Evolutionary conservation across 1,284 basidiomycete genomes (phyloP), one percentile per base, ranked within the genome.

Genomic region (Nidula niveotomentosa): DNA sequence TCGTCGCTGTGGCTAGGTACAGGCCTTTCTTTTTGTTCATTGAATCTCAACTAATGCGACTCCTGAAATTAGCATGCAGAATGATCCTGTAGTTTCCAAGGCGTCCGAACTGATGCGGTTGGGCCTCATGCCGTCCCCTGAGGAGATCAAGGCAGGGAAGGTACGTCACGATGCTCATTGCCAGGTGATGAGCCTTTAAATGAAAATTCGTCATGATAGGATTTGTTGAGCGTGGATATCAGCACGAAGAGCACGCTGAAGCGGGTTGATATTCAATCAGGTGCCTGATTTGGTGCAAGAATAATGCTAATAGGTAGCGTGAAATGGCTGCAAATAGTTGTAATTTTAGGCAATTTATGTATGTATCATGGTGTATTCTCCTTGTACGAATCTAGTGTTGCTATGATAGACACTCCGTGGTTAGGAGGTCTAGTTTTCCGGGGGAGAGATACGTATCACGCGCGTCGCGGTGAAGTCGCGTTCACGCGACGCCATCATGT

Each of bases 31-130:
- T n/a, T n/a, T n/a, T n/a, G n/a, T n/a, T n/a, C n/a, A n/a, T n/a
- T n/a, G n/a, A n/a, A n/a, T n/a, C n/a, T n/a, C n/a, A n/a, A n/a
- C n/a, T n/a, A n/a, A n/a, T n/a, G n/a, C n/a, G n/a, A n/a, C n/a
- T n/a, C n/a, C n/a, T n/a, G n/a, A n/a, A n/a, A n/a, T 17, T 51
- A 90, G 87, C 61, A 93, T 93, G 90, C 87, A 90, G 70, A 83
- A 83, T 55, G 91, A 93, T 64, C 91, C 94, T 0, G 78, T 94
- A 41, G 91, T 95, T 53, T 80, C 83, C 60, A 91, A 93, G 72
- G 84, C 85, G 3, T 86, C 90, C 13, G 93, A 96, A 71, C 77
- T 98, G 50, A 71, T 97, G 62, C 79, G 90, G 48, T 72, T 93
- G 47, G 86, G 84, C 12, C 76, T 90, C 59, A 96, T 97, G 92